These are phyloP conservation scores for Fraxinus quadrangulata DNA, from an alignment of 257 asterid genomes.

Conservation along the genomic window DNA sequence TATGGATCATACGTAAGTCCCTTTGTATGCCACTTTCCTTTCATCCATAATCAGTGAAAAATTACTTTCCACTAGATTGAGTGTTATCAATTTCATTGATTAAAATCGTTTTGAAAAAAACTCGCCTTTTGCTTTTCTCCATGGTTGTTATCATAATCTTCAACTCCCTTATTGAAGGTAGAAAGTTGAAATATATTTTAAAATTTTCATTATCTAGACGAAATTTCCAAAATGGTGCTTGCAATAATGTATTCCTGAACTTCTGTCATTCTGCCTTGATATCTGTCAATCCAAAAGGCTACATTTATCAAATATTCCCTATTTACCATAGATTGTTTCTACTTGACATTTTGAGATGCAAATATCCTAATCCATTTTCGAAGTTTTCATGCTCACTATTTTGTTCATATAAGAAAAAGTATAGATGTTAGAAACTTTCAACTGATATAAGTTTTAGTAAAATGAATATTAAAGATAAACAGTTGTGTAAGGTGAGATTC, in stretches of 20 bases:
- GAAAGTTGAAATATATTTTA: not conserved
- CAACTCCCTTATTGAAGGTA: not conserved
- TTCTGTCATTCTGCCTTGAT: not conserved
- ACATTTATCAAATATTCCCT: not conserved
- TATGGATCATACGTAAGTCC: conserved; percentile 89
- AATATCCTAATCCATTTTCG: not conserved
- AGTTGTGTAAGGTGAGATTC: not conserved
- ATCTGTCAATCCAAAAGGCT: not conserved
- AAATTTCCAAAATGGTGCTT: not conserved
- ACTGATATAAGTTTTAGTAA: not conserved
- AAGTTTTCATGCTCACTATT: conserved; percentile 6
- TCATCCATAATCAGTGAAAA: conserved; percentile 10
- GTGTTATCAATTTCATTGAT: conserved; percentile 17
- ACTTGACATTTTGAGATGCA: not conserved
- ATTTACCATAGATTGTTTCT: not conserved
- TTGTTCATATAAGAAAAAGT: not conserved
- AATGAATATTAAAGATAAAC: not conserved
- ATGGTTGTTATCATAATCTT: not conserved
- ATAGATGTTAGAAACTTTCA: conserved; percentile 11
- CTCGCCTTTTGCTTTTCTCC: conserved; percentile 8
- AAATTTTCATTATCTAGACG: not conserved
- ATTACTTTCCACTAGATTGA: not conserved
- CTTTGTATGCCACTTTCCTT: conserved; percentile 20
- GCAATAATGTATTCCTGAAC: not conserved
- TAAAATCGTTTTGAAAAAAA: conserved; percentile 10